Base-by-base conservation (phyloP, 192 early-diverging fungal species). In the Paraglomus occultum region DNA sequence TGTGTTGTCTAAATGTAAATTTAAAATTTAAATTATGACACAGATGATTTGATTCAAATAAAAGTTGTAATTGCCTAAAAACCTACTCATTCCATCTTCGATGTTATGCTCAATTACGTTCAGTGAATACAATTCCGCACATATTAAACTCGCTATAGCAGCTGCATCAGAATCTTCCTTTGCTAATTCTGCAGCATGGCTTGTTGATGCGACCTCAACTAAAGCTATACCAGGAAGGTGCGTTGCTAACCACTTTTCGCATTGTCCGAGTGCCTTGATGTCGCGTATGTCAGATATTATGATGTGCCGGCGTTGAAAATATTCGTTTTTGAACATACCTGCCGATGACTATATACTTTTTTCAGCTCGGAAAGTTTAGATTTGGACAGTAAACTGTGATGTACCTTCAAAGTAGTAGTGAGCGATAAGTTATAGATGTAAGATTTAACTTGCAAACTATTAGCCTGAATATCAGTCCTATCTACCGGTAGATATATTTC, bases 111-210 rank as follows among this genome's bases (percentile, higher is more conserved):
- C 88, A 22, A 94, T 76, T 15, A 95, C 75, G 38, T 94, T 83
- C 59, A 98, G 75, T 8, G 85, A 83, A 65, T 94, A 96, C 43
- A 98, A 72, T 11, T 85, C 75, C 3, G 91, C 88, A 60, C 94
- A 96, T 1, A 89, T 86, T 12, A 77, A 78, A 74, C 86, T 92
- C 51, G 92, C 91, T 31, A 98, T 86, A 0, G 94, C 92, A 0
- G 94, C 95, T 0, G 92, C 79, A 54, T 81, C 81, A 15, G 84
- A 84, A 54, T 97, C 94, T 51, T 82, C 72, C 0, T 91, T 80
- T 0, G 94, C 92, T 59, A 93, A 74, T 70, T 97, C 83, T n/a
- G 96, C 96, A 7, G 94, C 96, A 50, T 90, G 80, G 7, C 89
- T 85, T 6, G 95, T 98, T 4, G 93, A 95, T 11, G 88, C 76